Evolutionary conservation across 1,284 basidiomycete genomes (phyloP).

Genomic region (Heterobasidion irregulare): DNA sequence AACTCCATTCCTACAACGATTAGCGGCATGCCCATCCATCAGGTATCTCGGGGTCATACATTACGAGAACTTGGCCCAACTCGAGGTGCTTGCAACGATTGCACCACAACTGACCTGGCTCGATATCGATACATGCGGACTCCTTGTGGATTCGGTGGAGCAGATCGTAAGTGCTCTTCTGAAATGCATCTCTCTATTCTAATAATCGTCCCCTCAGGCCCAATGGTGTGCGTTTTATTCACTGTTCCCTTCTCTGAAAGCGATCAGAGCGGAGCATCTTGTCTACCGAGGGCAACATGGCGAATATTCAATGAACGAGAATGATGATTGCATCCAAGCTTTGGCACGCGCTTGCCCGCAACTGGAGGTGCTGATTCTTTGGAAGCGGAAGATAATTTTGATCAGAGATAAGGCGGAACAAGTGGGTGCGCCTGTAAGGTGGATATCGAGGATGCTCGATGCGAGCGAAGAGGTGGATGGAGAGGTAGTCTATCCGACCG

Average conservation of each 20-base stretch:
- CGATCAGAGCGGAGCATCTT: background rate
- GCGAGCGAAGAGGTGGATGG: background rate
- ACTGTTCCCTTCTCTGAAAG: background rate
- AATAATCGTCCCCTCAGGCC: background rate
- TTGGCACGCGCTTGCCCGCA: background rate
- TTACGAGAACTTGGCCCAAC: background rate
- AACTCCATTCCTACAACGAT: background rate
- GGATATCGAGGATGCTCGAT: background rate
- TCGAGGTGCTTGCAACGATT: background rate
- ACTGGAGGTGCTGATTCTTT: background rate
- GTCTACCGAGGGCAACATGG: background rate
- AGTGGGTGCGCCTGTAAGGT: background rate
- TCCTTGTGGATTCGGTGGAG: background rate
- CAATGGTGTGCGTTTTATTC: background rate
- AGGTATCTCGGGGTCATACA: background rate
- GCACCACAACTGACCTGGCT: background rate
- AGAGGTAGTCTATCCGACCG: background rate
- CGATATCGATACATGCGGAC: background rate
- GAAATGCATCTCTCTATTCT: background rate
- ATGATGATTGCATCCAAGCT: background rate
- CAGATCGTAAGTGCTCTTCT: background rate
- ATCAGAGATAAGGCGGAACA: background rate
- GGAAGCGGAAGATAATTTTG: background rate
- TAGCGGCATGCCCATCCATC: background rate
- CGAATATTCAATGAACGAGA: background rate